Conservation (phyloP, 352 stramenopile genomes). For the Phytophthora hybrid region DNA sequence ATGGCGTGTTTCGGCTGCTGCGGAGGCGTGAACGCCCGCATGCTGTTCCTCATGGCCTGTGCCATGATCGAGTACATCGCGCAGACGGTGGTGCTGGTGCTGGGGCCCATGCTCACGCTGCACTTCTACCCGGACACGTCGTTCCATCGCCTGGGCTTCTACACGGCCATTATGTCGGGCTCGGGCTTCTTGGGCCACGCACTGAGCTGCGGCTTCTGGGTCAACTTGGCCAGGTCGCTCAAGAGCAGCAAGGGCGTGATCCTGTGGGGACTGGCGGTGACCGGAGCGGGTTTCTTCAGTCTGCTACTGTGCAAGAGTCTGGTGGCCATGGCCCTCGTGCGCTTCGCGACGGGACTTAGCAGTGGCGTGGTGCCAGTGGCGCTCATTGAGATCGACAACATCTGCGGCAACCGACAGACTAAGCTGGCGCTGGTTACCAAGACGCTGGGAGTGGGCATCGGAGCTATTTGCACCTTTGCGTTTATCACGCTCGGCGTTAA, state of each 20-base stretch:
- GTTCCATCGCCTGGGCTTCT: conserved; percentile 79
- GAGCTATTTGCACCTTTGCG: conserved; percentile 55
- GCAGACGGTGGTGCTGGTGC: conserved; percentile 73
- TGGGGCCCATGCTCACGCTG: conserved; percentile 77
- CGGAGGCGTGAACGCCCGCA: conserved; percentile 69
- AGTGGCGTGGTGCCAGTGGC: conserved; percentile 79
- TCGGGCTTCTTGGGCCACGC: conserved; percentile 74
- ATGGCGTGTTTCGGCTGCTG: conserved; percentile 65
- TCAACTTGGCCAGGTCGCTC: conserved; percentile 76
- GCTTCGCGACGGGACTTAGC: conserved; percentile 78
- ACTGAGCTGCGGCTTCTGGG: conserved; percentile 81
- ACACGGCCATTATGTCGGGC: conserved; percentile 75
- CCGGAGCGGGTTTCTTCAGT: conserved; percentile 75
- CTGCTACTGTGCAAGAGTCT: conserved; percentile 81
- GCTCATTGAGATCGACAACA: conserved; percentile 86
- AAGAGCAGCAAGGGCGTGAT: conserved; percentile 86
- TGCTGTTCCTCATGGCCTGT: conserved; percentile 84
- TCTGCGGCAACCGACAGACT: conserved; percentile 82
- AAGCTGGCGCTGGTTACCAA: conserved; percentile 66
- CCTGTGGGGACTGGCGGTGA: conserved; percentile 79
- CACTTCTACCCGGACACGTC: conserved; percentile 83
- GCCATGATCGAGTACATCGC: conserved; percentile 83
- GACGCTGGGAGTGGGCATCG: conserved; percentile 72
- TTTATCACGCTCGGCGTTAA: conserved; percentile 62
- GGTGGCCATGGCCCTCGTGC: conserved; percentile 78